Conservation (phyloP, 2,329 filamentous ascomycete species). For the Aspergillus persii region DNA sequence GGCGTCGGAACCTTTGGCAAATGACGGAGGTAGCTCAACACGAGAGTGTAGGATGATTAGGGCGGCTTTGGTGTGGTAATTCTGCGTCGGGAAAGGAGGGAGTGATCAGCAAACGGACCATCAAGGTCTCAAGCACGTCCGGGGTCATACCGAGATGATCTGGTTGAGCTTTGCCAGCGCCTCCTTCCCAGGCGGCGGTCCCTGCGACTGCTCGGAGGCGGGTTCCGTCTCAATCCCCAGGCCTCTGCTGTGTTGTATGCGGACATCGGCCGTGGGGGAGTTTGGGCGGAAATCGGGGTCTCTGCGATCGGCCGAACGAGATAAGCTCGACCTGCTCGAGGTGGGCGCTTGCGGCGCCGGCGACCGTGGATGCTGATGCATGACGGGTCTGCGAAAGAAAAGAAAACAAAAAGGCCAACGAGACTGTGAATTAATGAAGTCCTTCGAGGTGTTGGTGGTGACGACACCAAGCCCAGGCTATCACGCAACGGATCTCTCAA, state of each 20-base stretch:
- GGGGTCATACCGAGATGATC: constrained; percentile 73
- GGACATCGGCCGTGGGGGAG: constrained; percentile 53
- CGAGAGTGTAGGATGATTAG: constrained; percentile 80
- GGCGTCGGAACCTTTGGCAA: constrained; percentile 54
- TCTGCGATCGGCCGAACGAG: constrained; percentile 71
- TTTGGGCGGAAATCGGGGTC: constrained; percentile 59
- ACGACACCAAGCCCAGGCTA: not conserved
- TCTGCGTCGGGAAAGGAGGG: constrained; percentile 52
- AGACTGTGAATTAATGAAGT: not conserved
- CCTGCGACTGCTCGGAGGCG: constrained; percentile 41
- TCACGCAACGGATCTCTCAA: constrained; percentile 17
- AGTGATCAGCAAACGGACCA: constrained; percentile 21
- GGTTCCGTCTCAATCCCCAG: constrained; percentile 51
- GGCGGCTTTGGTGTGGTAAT: constrained; percentile 86
- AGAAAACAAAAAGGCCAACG: not conserved
- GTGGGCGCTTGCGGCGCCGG: constrained; percentile 71
- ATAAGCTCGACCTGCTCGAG: constrained; percentile 69
- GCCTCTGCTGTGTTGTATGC: constrained; percentile 49
- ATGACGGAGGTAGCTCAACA: constrained; percentile 63
- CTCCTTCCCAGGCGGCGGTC: constrained; percentile 59
- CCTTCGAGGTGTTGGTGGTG: not conserved
- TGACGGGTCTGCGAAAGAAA: constrained; percentile 42
- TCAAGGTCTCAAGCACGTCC: not conserved
- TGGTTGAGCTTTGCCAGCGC: constrained; percentile 80
- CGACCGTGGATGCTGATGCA: constrained; percentile 88